These are phyloP conservation scores for Aspergillus avenaceus DNA, from an alignment of 495 filamentous ascomycete genomes.

Conservation along the genomic window DNA sequence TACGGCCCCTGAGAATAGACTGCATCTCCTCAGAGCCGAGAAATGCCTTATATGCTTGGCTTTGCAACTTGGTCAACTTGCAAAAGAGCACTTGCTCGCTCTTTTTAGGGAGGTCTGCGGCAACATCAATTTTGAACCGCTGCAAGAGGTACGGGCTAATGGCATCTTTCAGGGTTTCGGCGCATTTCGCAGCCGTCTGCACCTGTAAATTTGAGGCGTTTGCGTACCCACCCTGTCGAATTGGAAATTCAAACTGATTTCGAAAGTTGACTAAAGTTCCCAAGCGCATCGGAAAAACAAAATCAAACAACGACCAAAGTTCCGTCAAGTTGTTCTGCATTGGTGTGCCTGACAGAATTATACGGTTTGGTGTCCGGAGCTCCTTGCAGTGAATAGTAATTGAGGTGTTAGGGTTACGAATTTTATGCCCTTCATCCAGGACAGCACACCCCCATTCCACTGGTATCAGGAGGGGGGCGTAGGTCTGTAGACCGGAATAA, in stretches of 20 bases:
- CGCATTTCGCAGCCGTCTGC: slow-evolving; percentile 85
- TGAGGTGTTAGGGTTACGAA: slow-evolving; percentile 87
- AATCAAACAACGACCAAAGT: slow-evolving; percentile 95
- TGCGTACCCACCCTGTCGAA: slow-evolving; percentile 85
- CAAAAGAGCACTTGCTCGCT: slow-evolving; percentile 94
- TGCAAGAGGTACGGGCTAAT: slow-evolving; percentile 94
- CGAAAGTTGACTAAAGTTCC: slow-evolving; percentile 88
- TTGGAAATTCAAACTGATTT: slow-evolving; percentile 86
- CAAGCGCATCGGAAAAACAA: slow-evolving; percentile 91
- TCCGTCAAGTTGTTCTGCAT: slow-evolving; percentile 98
- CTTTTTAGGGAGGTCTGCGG: slow-evolving; percentile 88
- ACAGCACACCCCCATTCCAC: slow-evolving; percentile 91
- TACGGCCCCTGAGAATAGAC: slow-evolving; percentile 65
- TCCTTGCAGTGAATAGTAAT: slow-evolving; percentile 94
- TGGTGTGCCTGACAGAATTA: slow-evolving; percentile 93
- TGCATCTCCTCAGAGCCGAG: slow-evolving; percentile 79
- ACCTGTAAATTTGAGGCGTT: slow-evolving; percentile 90
- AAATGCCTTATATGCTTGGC: slow-evolving; percentile 72
- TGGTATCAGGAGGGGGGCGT: slow-evolving; percentile 70
- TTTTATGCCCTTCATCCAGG: slow-evolving; percentile 96
- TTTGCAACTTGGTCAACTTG: slow-evolving; percentile 75
- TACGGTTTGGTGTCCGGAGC: slow-evolving; percentile 76
- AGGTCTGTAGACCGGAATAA: slow-evolving; percentile 87
- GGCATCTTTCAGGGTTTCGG: slow-evolving; percentile 82
- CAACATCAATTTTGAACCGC: slow-evolving; percentile 88